Conservation (phyloP, 805 yeast genomes). For the Yamadazyma paraphyllophila region DNA sequence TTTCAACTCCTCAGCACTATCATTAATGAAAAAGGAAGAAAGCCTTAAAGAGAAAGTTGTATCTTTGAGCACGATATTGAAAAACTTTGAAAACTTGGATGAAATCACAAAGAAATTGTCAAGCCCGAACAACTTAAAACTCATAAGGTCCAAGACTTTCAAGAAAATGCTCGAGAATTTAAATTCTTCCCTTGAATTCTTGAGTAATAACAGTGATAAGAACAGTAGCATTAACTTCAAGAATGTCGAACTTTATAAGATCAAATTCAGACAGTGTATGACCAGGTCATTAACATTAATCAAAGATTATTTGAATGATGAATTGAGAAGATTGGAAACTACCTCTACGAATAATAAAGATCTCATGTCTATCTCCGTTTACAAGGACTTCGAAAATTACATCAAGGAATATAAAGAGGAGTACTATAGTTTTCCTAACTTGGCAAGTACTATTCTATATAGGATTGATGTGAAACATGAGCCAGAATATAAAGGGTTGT, state of each 20-base stretch:
- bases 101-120: slow-evolving; percentile 66
- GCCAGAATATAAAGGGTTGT: slow-evolving; percentile 61
- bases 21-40: slow-evolving; percentile 46
- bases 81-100: slow-evolving; percentile 69
- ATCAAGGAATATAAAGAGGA: slow-evolving; percentile 15
- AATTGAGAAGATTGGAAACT: slow-evolving; percentile 34
- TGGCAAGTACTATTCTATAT: slow-evolving; percentile 34
- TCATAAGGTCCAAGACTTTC: slow-evolving; percentile 41
- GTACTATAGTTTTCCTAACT: slow-evolving; percentile 25
- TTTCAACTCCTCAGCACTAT: slow-evolving; percentile 57
- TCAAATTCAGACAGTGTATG: slow-evolving; percentile 79
- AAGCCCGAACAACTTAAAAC: slow-evolving; percentile 45
- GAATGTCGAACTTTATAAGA: slow-evolving; percentile 66
- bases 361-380: slow-evolving; percentile 47
- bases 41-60: slow-evolving; percentile 40
- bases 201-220: slow-evolving; percentile 23
- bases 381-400: slow-evolving; percentile 53
- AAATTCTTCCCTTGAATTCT: slow-evolving; percentile 64
- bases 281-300: slow-evolving; percentile 76
- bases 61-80: slow-evolving; percentile 49
- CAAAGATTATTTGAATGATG: slow-evolving; percentile 59
- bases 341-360: slow-evolving; percentile 10
- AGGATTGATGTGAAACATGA: slow-evolving; percentile 35
- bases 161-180: slow-evolving; percentile 47
- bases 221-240: slow-evolving; percentile 50